Base-by-base conservation (phyloP, 2,329 filamentous ascomycete species). In the Davidsoniella neocaledoniae region DNA sequence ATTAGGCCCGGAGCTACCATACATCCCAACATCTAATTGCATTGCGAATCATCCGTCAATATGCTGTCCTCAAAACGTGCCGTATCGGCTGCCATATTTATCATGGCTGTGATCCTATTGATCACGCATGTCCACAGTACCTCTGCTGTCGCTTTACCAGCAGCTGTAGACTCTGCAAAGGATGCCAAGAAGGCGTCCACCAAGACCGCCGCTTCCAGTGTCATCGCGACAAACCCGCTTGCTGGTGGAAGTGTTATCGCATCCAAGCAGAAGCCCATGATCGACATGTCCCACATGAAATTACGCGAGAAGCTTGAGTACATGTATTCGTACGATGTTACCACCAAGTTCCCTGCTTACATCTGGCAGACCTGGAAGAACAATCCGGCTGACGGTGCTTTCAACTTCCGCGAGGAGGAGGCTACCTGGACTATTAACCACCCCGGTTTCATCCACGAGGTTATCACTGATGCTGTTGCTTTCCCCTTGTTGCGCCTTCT, bases 321-420 rank as follows among this genome's bases (percentile, higher is more conserved):
- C 68, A 84, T 93, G 58, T 96, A 91, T 65, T 86, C 88, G 17
- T 98, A 96, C 71, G 84, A 94, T 60, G 73, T 90, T 55, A 79
- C 87, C 60, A 66, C 72, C 57, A 94, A 90, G 64, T 96, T 96
- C 64, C 91, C 91, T 2, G 88, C 87, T 51, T 96, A 94, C 69
- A 93, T 98, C 61, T 98, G 91, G 91, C 91, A 98, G 71, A 98
- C 91, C 12, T 98, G 91, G 91, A 95, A 93, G 64, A 81, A 78
- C 60, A 84, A 79, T 1, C 88, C 90, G 0, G 75, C 80, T 1
- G 83, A 86, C 19, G 72, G 77, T 46, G 73, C 84, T 54, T 98
- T 98, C 61, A 66, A 71, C 17, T 88, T 94, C 61, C 80, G 88
- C 54, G 78, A 83, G 43, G 74, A 86, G 53, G 91, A 96, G 67